Evolutionary conservation across 495 filamentous ascomycete genomes (phyloP).

Genomic region (Letharia lupina): DNA sequence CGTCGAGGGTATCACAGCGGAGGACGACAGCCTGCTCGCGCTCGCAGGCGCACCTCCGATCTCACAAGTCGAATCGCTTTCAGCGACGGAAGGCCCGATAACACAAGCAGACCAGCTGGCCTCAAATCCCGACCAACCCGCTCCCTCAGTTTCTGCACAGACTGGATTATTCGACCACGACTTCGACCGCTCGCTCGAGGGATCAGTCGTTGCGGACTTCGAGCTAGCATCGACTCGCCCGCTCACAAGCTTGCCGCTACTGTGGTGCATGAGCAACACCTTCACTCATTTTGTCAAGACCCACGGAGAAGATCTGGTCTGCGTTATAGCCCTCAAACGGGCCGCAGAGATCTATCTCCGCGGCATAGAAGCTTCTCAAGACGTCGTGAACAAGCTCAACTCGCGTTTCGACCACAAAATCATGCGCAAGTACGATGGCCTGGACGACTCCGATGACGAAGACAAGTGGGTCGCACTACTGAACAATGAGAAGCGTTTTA

Average conservation of each 20-base stretch:
- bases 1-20: not conserved
- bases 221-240: not conserved
- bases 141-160: not conserved
- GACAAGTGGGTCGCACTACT: not conserved
- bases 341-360: not conserved
- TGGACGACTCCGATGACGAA: not conserved
- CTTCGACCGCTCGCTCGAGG: not conserved
- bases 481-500: not conserved
- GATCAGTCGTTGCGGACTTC: not conserved
- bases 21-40: not conserved
- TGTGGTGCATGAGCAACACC: conserved; percentile 2
- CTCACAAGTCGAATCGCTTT: not conserved
- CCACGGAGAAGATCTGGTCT: not conserved
- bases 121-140: not conserved
- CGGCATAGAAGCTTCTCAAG: not conserved
- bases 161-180: not conserved
- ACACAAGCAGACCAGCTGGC: not conserved
- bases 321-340: not conserved
- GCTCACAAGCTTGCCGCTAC: not conserved
- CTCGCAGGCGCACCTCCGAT: not conserved
- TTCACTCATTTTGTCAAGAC: not conserved
- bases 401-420: not conserved
- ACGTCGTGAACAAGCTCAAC: not conserved
- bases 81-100: not conserved
- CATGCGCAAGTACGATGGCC: not conserved